Conservation (phyloP, 2,329 filamentous ascomycete genomes). For the Monilinia fructicola region DNA sequence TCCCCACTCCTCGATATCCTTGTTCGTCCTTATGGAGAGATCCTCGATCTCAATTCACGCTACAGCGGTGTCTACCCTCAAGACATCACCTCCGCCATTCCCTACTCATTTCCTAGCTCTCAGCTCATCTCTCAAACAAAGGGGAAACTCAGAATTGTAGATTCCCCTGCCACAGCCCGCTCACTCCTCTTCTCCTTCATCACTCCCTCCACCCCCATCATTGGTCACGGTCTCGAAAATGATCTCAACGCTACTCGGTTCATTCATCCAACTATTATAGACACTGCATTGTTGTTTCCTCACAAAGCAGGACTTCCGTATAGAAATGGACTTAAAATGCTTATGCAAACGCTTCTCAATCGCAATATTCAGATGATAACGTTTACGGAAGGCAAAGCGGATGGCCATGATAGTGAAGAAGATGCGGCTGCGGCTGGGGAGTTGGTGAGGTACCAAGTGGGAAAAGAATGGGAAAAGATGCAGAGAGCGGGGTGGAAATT, state of each 20-base stretch:
- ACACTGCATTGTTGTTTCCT: slow-evolving; percentile 82
- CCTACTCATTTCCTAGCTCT: slow-evolving; percentile 44
- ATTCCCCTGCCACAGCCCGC: slow-evolving; percentile 72
- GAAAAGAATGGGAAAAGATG: slow-evolving; percentile 67
- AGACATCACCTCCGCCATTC: slow-evolving; percentile 68
- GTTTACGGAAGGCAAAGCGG: slow-evolving; percentile 45
- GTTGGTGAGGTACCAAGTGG: slow-evolving; percentile 70
- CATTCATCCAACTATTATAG: slow-evolving; percentile 80
- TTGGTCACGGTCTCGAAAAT: slow-evolving; percentile 94
- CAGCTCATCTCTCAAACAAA: slow-evolving; percentile 33
- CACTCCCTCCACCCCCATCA: slow-evolving; percentile 73
- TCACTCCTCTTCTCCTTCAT: slow-evolving; percentile 74
- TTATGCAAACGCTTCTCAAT: slow-evolving; percentile 69
- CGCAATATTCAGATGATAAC: slow-evolving; percentile 74
- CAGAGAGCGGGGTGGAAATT: slow-evolving; percentile 66
- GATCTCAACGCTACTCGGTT: slow-evolving; percentile 83
- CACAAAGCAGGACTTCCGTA: slow-evolving; percentile 74
- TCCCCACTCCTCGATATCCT: slow-evolving; percentile 77
- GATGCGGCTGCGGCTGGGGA: slow-evolving; percentile 89
- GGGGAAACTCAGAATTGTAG: slow-evolving; percentile 66
- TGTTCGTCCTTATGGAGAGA: slow-evolving; percentile 77
- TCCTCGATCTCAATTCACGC: slow-evolving; percentile 87
- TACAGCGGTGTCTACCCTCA: slow-evolving; percentile 85
- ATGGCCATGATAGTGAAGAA: slow-evolving; percentile 88
- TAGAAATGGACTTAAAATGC: slow-evolving; percentile 72